phyloP scores from a whole-genome alignment of 768 basidiomycete genomes.

The Mrakia blollopis region DNA sequence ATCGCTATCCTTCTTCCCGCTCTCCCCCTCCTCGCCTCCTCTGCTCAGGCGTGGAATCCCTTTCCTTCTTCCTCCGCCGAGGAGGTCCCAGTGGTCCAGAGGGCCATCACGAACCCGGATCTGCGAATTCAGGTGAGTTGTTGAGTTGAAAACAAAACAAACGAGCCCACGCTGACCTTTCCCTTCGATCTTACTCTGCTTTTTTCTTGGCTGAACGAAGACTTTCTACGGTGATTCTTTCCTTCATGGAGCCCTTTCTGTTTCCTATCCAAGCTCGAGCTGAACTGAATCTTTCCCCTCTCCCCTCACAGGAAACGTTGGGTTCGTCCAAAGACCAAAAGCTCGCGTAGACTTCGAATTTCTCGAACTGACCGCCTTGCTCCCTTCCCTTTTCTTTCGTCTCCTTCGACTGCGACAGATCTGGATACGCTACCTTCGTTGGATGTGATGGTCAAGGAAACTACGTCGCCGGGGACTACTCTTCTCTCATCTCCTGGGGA shows the following conservation, averaged over 20 bases:
- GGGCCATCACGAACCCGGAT: not conserved
- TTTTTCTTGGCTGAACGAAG: not conserved
- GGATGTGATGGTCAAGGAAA: not conserved
- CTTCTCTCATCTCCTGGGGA: not conserved
- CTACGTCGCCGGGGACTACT: not conserved
- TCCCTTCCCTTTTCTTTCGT: not conserved
- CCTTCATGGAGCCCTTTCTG: no score
- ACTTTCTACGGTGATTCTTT: not conserved
- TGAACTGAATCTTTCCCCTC: no score
- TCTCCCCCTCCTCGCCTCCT: not conserved
- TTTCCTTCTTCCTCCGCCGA: no score
- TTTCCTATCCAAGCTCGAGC: not conserved
- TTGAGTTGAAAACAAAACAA: no score
- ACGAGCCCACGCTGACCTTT: not conserved
- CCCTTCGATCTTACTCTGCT: not conserved
- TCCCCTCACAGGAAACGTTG: no score
- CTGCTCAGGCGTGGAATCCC: not conserved
- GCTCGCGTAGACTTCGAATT: no score
- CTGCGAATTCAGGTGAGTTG: not conserved
- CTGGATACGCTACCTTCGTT: not conserved
- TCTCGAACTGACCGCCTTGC: no score
- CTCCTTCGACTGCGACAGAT: not conserved
- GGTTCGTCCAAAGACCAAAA: no score
- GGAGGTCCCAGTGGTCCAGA: not conserved
- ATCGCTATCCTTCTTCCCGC: not conserved